Conservation (phyloP, 176 grass and related monocot genomes). For the Oryza officinalis region DNA sequence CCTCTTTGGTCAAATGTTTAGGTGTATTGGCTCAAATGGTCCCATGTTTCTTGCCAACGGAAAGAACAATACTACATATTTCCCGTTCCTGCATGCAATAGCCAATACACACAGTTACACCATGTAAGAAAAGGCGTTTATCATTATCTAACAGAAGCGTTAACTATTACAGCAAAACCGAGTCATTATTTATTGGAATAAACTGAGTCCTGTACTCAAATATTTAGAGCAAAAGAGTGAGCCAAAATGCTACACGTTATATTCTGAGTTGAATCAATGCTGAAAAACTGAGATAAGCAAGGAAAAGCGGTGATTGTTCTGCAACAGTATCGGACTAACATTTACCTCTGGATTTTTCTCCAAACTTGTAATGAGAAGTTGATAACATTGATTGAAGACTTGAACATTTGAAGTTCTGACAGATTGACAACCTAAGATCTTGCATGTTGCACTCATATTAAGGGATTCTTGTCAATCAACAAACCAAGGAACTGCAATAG, state of each 20-base stretch:
- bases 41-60: constrained; percentile 69
- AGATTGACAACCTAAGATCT: constrained; percentile 65
- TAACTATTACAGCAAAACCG: neutral
- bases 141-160: neutral
- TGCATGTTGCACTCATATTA: constrained; percentile 52
- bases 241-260: neutral
- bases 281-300: neutral
- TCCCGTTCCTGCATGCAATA: constrained; percentile 75
- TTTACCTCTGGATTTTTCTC: constrained; percentile 86
- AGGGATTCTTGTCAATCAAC: constrained; percentile 60
- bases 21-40: constrained; percentile 66
- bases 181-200: neutral
- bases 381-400: constrained; percentile 58
- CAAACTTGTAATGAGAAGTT: constrained; percentile 51
- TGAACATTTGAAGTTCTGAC: constrained; percentile 67
- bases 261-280: neutral
- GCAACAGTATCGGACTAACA: constrained; percentile 27
- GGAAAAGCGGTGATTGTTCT: neutral
- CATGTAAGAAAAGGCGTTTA: constrained; percentile 28
- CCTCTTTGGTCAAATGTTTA: constrained; percentile 81
- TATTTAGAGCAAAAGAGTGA: neutral
- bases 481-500: constrained; percentile 78
- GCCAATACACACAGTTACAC: constrained; percentile 40
- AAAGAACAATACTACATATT: constrained; percentile 64
- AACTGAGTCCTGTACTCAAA: neutral